Conservation (phyloP, 306 rosid species). For the Pyrus betulifolia region DNA sequence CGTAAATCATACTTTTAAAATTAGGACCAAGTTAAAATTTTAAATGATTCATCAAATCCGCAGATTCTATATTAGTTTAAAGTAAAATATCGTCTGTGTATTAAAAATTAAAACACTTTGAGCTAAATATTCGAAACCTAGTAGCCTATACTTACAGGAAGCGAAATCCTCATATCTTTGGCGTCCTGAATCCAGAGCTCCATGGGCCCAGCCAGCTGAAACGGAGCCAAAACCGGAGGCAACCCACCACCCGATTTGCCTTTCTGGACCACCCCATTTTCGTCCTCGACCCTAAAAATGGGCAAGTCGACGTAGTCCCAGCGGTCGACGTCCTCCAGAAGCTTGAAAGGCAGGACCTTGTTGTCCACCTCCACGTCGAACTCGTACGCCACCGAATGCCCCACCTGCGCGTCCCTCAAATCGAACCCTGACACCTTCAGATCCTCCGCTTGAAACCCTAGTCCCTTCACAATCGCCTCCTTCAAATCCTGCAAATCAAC, state of each 20-base stretch:
- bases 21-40: neutral
- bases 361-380: conserved; percentile 74
- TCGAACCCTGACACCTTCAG: conserved; percentile 67
- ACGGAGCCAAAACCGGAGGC: conserved; percentile 90
- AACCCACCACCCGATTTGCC: conserved; percentile 18
- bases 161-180: conserved; percentile 65
- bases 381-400: conserved; percentile 79
- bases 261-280: conserved; percentile 40
- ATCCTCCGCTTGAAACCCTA: conserved; percentile 61
- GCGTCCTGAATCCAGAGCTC: conserved; percentile 97
- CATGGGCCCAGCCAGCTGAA: conserved; percentile 94
- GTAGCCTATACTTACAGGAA: conserved; percentile 49
- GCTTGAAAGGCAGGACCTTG: conserved; percentile 69
- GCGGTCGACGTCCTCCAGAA: conserved; percentile 64
- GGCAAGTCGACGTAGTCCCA: conserved; percentile 95
- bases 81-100: too few species aligned
- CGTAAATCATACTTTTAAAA: neutral
- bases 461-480: conserved; percentile 68
- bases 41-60: neutral
- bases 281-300: conserved; percentile 50
- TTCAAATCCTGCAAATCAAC: conserved; percentile 56
- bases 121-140: neutral
- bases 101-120: neutral
- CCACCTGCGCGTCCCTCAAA: conserved; percentile 68
- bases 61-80: too few species aligned